Percentiles rank a stretch among this genome's conserved stretches.
Conservation (phyloP, 495 filamentous ascomycete species). For the Schizothecium vesticola region DNA sequence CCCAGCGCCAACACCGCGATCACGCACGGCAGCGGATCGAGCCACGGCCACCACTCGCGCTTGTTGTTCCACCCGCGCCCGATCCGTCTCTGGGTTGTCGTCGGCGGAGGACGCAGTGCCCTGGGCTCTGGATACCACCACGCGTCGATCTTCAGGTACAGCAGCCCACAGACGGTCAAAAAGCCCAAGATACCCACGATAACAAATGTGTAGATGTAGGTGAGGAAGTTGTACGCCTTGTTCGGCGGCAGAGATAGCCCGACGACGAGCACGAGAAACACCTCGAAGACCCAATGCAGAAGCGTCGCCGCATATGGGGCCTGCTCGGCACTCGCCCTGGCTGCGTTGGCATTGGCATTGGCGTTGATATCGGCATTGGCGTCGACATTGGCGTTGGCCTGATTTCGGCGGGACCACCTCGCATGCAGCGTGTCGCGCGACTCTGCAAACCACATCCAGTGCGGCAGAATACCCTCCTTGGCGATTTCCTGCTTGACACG, state of each 20-base stretch:
- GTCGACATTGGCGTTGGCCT: neutral
- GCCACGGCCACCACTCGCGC: neutral
- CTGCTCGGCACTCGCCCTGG: neutral
- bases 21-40: neutral
- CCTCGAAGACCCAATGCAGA: constrained; percentile 2
- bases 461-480: constrained; percentile 6
- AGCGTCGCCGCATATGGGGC: neutral
- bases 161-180: constrained; percentile 1
- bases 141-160: constrained; percentile 7
- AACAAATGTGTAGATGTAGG: constrained; percentile 1
- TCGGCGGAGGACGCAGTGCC: neutral
- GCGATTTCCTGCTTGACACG: constrained; percentile 10
- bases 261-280: constrained; percentile 1
- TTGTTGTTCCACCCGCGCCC: neutral
- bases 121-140: neutral
- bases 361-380: neutral
- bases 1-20: too few species aligned
- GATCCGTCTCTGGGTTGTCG: too few species aligned
- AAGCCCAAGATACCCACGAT: constrained; percentile 2
- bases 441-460: neutral
- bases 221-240: constrained; percentile 3
- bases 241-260: neutral
- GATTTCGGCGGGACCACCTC: neutral
- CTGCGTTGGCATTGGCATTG: neutral
- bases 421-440: neutral